A percentile compares a stretch with the other conserved stretches of the same genome.
Evolutionary conservation across 75 land plant genomes (phyloP).

Genomic region (Selaginella tamariscina): DNA sequence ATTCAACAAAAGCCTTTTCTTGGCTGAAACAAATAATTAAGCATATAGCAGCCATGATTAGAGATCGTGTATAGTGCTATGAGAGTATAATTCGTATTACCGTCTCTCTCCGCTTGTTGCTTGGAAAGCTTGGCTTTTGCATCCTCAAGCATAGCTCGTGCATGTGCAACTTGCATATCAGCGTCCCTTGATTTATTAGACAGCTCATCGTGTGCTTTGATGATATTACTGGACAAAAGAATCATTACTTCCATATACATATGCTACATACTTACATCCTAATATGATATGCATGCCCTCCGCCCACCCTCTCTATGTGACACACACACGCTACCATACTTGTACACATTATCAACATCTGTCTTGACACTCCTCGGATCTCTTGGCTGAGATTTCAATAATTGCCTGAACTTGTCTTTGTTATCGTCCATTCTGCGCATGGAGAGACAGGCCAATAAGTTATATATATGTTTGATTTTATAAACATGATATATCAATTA

Average conservation of each 20-base stretch:
- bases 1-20: neutral
- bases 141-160: slow-evolving; percentile 63
- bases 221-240: slow-evolving; percentile 32
- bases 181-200: slow-evolving; percentile 53
- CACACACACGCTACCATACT: no score
- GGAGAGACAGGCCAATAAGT: no score
- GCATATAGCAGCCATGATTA: no score
- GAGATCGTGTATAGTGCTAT: no score
- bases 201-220: slow-evolving; percentile 53
- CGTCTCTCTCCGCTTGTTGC: slow-evolving; percentile 56
- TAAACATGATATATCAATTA: neutral
- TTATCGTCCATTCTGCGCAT: slow-evolving; percentile 9
- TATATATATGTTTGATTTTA: no score
- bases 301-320: no score
- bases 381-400: neutral
- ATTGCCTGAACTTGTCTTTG: slow-evolving; percentile 56
- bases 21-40: neutral
- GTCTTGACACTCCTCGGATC: neutral
- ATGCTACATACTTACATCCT: neutral
- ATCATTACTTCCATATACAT: neutral
- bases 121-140: slow-evolving; percentile 38
- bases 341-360: slow-evolving; percentile 10
- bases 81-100: no score
- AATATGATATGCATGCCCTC: neutral
- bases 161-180: slow-evolving; percentile 55